Conservation (phyloP, 176 grass and related monocot species). For the Oryza nivara region DNA sequence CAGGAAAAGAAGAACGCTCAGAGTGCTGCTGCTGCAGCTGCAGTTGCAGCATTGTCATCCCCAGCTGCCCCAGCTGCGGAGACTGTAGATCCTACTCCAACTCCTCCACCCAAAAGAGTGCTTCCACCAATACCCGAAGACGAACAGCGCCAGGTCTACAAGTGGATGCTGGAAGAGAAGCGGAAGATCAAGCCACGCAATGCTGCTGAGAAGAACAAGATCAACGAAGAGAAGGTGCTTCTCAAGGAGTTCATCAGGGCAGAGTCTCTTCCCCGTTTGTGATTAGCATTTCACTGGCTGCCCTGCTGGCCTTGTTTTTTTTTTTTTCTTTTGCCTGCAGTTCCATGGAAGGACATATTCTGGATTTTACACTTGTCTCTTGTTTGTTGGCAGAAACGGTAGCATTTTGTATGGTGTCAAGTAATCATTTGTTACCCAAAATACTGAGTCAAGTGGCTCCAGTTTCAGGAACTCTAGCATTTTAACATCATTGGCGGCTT, state of each 20-base stretch:
- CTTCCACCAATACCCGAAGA: constrained; percentile 67
- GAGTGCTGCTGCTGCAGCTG: constrained; percentile 8
- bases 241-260: constrained; percentile 79
- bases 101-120: constrained; percentile 45
- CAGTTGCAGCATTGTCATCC: constrained; percentile 34
- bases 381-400: constrained; percentile 21
- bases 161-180: constrained; percentile 95
- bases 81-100: constrained; percentile 30
- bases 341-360: constrained; percentile 26
- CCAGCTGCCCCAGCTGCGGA: constrained; percentile 26
- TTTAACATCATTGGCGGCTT: neutral
- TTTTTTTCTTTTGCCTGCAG: neutral
- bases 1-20: constrained; percentile 57
- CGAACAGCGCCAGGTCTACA: constrained; percentile 70
- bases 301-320: neutral
- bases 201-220: constrained; percentile 66
- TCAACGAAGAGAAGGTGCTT: constrained; percentile 86
- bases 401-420: constrained; percentile 19
- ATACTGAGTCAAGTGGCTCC: neutral
- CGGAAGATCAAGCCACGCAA: constrained; percentile 67
- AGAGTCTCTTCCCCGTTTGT: constrained; percentile 60
- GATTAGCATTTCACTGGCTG: constrained; percentile 27
- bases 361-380: constrained; percentile 13
- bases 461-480: neutral
- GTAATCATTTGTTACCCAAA: constrained; percentile 17